Conservation (phyloP, 2,329 filamentous ascomycete genomes). For the Penicillium nordicum region DNA sequence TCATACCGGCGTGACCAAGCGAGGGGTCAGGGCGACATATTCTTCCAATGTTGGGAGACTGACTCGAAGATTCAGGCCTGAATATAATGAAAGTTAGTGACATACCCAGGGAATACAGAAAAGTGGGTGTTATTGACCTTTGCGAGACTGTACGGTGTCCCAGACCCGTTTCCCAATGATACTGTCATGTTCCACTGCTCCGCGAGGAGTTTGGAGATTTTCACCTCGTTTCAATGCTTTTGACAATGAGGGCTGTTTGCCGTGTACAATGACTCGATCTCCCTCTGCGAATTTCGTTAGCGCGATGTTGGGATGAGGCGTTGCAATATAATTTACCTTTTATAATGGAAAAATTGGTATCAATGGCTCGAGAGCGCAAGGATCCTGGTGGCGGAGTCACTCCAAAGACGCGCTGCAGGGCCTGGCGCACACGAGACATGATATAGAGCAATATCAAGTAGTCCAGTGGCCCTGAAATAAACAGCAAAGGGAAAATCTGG, state of each 20-base stretch:
- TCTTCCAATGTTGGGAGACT: slow-evolving; percentile 67
- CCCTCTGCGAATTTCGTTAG: slow-evolving; percentile 37
- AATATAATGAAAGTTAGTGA: slow-evolving; percentile 1
- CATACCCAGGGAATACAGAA: background rate
- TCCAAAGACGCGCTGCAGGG: slow-evolving; percentile 32
- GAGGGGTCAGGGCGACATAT: slow-evolving; percentile 65
- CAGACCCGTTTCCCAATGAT: slow-evolving; percentile 63
- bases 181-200: slow-evolving; percentile 46
- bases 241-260: slow-evolving; percentile 40
- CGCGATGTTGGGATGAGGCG: background rate
- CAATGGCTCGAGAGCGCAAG: slow-evolving; percentile 28
- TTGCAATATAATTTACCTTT: slow-evolving; percentile 28
- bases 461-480: background rate
- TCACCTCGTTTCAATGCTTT: slow-evolving; percentile 41
- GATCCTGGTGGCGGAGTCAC: slow-evolving; percentile 17
- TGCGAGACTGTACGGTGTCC: slow-evolving; percentile 57
- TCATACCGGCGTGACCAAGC: slow-evolving; percentile 71
- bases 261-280: slow-evolving; percentile 42
- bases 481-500: slow-evolving; percentile 12
- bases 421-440: slow-evolving; percentile 37
- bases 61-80: slow-evolving; percentile 50
- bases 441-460: background rate
- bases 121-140: slow-evolving; percentile 33
- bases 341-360: slow-evolving; percentile 40
- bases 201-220: slow-evolving; percentile 35